Base-by-base conservation (phyloP, 495 filamentous ascomycete genomes). In the Bacidia rubella region DNA sequence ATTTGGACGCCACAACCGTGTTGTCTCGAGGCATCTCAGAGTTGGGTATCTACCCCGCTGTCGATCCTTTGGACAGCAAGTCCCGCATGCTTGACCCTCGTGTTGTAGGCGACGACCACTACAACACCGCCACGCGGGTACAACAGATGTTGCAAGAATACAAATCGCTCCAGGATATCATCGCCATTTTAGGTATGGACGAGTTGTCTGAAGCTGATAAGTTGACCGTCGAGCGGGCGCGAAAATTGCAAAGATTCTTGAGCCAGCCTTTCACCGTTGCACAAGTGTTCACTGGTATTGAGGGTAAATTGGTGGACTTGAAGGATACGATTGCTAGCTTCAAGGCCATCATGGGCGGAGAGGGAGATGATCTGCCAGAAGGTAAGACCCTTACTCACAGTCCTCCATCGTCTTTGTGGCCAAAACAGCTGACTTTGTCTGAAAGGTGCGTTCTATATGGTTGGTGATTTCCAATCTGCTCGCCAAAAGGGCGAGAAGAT, bases 151-250 rank as follows among this genome's bases (percentile, higher is more conserved):
- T 98, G 70, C 92, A 98, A 75, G 93, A 96, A 80, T 98, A 98
- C 85, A 98, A 97, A 85, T 96, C 90, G 53, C 86, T 98, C 57
- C 92, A 98, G 73, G 92, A 98, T 79, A 98, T 98, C 81, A 98
- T 98, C 79, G 92, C 92, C 74, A 98, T 98, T 86, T 72, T 97
- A 67, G 92, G 92, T 82, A 96, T 97, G 93, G 93, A 98, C 75
- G 93, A 98, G 70, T 74, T 97, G 71, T 95, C 90, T 58, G 93
- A 96, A 77, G 83, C 85, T 62, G 93, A 98, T 70, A 97, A 98
- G 84, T 81, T 98, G 62, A 97, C 93, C 60, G 92, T 98, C 80
- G 92, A 98, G 83, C 93, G 92, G 79, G 92, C 92, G 65, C 89
- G 92, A 76, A 97, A 97, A 80, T 79, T 98, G 68, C 93, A 98